A percentile compares a stretch with the other conserved stretches of the same genome.
These are phyloP conservation scores for Eremothecium cymbalariae DNA, from an alignment of 1,139 yeast genomes.

Conservation along the genomic window DNA sequence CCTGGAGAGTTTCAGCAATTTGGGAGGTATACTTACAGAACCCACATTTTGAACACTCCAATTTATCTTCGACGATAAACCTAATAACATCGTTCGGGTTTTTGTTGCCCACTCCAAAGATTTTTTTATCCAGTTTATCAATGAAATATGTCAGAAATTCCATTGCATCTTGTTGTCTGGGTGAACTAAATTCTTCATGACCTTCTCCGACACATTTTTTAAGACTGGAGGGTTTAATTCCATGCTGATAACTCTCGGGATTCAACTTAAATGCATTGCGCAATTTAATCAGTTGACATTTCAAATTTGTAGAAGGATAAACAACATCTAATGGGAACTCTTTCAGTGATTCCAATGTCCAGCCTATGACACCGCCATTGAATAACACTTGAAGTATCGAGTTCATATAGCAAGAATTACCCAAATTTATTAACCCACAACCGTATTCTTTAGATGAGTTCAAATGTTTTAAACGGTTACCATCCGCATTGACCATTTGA, in stretches of 20 bases:
- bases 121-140: slow-evolving; percentile 47
- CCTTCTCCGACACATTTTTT: slow-evolving; percentile 68
- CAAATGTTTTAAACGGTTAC: slow-evolving; percentile 58
- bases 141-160: slow-evolving; percentile 70
- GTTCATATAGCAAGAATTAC: slow-evolving; percentile 86
- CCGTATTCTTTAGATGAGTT: slow-evolving; percentile 49
- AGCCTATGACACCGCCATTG: slow-evolving; percentile 27
- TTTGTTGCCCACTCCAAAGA: slow-evolving; percentile 27
- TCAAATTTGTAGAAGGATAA: slow-evolving; percentile 58
- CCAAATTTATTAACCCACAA: slow-evolving; percentile 72
- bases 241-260: slow-evolving; percentile 55
- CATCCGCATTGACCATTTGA: slow-evolving; percentile 64
- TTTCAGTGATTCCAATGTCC: slow-evolving; percentile 21
- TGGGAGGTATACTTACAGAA: slow-evolving; percentile 53
- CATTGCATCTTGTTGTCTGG: slow-evolving; percentile 90
- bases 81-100: slow-evolving; percentile 51
- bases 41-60: slow-evolving; percentile 55
- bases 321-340: slow-evolving; percentile 32
- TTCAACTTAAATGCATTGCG: slow-evolving; percentile 68
- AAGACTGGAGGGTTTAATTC: slow-evolving; percentile 69
- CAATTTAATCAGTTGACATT: slow-evolving; percentile 65
- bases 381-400: slow-evolving; percentile 73
- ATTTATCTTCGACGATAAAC: slow-evolving; percentile 56
- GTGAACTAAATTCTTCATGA: slow-evolving; percentile 76
- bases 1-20: slow-evolving; percentile 58